Conservation (phyloP, 139 green algal species). For the Chlorella sp. region DNA sequence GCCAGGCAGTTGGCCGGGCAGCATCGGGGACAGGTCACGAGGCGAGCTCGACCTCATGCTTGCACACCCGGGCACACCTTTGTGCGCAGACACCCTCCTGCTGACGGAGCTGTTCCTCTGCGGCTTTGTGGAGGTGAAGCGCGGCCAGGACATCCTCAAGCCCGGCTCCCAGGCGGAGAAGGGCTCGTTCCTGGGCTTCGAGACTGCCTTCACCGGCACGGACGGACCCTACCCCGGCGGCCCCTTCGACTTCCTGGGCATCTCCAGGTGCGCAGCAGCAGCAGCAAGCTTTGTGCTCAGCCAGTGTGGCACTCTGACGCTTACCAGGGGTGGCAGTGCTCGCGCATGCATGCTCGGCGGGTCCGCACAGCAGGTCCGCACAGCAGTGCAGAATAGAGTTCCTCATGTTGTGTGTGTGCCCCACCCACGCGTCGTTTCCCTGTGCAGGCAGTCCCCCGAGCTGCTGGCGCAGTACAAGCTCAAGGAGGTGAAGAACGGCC, state of each 20-base stretch:
- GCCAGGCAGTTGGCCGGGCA: too few species aligned
- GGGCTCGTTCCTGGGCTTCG: slow-evolving; percentile 63
- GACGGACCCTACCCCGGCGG: slow-evolving; percentile 66
- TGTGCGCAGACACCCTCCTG: slow-evolving; percentile 41
- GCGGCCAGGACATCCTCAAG: slow-evolving; percentile 79
- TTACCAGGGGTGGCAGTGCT: slow-evolving; percentile 10
- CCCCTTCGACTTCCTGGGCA: slow-evolving; percentile 72
- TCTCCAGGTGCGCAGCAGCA: slow-evolving; percentile 30
- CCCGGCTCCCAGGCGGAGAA: slow-evolving; percentile 48
- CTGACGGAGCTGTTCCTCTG: slow-evolving; percentile 65
- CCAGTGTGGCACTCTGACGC: background rate
- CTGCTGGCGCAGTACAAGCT: slow-evolving; percentile 48
- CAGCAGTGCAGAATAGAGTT: too few species aligned
- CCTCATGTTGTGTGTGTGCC: too few species aligned
- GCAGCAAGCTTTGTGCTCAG: too few species aligned
- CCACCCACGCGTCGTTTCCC: too few species aligned
- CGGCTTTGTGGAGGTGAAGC: slow-evolving; percentile 83
- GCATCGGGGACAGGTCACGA: too few species aligned
- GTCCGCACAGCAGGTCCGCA: too few species aligned
- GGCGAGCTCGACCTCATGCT: too few species aligned
- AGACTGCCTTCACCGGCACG: slow-evolving; percentile 54
- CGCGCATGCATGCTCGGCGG: too few species aligned
- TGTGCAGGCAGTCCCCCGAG: background rate
- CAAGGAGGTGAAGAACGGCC: slow-evolving; percentile 70
- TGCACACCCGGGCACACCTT: too few species aligned